Evolutionary conservation across 2,329 filamentous ascomycete genomes (phyloP), one percentile per base, ranked within the genome.

Genomic region (Salinomyces thailandicus): DNA sequence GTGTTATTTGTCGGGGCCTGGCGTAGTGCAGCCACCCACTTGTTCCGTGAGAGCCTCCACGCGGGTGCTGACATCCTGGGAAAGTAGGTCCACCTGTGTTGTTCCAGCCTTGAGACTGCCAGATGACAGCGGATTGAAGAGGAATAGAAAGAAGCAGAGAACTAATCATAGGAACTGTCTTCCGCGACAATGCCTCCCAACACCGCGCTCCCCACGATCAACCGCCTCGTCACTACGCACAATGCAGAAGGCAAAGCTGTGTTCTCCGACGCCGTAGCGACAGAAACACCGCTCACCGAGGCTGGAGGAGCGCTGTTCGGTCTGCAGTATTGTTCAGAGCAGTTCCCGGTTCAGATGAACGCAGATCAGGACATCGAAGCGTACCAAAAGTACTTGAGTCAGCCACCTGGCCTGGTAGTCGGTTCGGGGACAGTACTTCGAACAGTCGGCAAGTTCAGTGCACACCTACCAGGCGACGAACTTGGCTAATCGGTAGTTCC

Each of bases 271-370:
- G 31, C 40, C 3, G 35, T 51, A 5, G 46, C 44, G 8, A 50
- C 53, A 18, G 35, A 39, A n/a, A 46, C 46, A 5, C 34, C 38
- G 9, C 45, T 38, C 36, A 43, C 59, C 34, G 61, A 66, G 39
- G 18, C 12, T 9, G 42, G 42, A 16, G 60, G 62, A 18, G 64
- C 64, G 12, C 54, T 54, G 3, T 72, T 72, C 46, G 61, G 59
- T 18, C 62, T 72, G 19, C 61, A 59, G 39, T 74, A 72, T 53
- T 63, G 65, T 5, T 67, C 71, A 4, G 61, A 63, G 31, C 52
- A 59, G 31, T 66, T 63, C 28, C 69, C 70, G 0, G 63, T 65
- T 14, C 48, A 65, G 33, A 53, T 75, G 43, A 58, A 60, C 44
- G 44, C 55, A 15, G 61, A 68, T 39, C 49, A 59, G 36, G 71